These are phyloP conservation scores for sunflower (Helianthus annuus) DNA, from an alignment of 129 eudicot species.

Conservation along the genomic window DNA sequence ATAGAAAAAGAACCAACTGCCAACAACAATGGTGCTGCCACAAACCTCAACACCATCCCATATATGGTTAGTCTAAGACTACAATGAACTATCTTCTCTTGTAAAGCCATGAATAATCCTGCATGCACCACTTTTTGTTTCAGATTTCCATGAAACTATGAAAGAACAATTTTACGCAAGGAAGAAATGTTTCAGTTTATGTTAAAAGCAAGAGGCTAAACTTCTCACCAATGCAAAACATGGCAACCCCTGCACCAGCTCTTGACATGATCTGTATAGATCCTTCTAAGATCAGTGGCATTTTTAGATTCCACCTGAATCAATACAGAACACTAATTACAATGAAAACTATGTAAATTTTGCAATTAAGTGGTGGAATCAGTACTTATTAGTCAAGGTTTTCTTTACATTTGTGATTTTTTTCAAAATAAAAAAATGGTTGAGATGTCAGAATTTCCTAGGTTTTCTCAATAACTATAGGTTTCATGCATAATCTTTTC, in stretches of 20 bases:
- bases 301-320: constrained; percentile 52
- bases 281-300: constrained; percentile 60
- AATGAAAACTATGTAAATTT: neutral
- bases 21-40: constrained; percentile 65
- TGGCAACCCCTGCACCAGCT: constrained; percentile 63
- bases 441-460: too few relatives aligned
- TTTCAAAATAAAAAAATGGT: too few relatives aligned
- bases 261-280: constrained; percentile 53
- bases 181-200: neutral
- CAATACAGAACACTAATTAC: neutral
- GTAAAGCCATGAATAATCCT: constrained; percentile 77
- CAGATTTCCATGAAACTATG: neutral
- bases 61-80: constrained; percentile 46
- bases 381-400: too few relatives aligned
- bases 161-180: neutral
- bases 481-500: too few relatives aligned
- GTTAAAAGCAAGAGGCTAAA: neutral
- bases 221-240: constrained; percentile 65
- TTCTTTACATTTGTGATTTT: too few relatives aligned
- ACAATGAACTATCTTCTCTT: constrained; percentile 65
- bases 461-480: too few relatives aligned
- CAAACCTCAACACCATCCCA: constrained; percentile 64
- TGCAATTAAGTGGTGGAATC: neutral
- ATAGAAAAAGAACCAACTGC: constrained; percentile 57
- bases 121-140: constrained; percentile 13